Evolutionary conservation across 1,284 basidiomycete genomes (phyloP), one percentile per base, ranked within the genome.

Genomic region (Moesziomyces antarcticus): DNA sequence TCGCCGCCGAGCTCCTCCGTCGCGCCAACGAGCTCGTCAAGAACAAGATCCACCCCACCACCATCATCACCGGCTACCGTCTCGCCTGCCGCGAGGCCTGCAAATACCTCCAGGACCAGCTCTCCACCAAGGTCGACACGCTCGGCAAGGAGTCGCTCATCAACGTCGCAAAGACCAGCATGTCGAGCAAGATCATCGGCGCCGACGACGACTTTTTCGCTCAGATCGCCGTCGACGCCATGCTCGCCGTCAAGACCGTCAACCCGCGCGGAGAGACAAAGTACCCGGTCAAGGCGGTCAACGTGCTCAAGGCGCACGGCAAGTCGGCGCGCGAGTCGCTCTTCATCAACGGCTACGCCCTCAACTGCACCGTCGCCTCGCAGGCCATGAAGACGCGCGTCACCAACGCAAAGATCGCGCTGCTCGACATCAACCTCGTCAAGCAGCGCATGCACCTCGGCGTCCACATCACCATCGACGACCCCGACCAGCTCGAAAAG

Each of bases 301-400:
- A 99, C 83, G 90, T 99, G n/a, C 88, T 99, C 80, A 99, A 99
- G 86, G 97, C 97, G 10, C 97, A 99, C 83, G 97, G 97, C 64
- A 91, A 91, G 86, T 96, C 93, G 84, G 94, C 95, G 24, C 89
- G 94, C 73, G 97, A 99, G 85, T 97, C 94, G 41, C 85, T 98
- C 72, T 94, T 93, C 83, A 92, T 99, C 67, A 93, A 93, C 82
- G 97, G 97, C 47, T 99, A 99, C 86, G 97, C 97, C 35, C 87
- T 99, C 74, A 99, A 99, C 85, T 99, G 97, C 87, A 99, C 97
- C 16, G 95, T 99, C 50, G 95, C 97, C 1, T 95, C 93, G 84
- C 97, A 99, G 89, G 96, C 96, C 3, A 99, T 99, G 97, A 99
- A 97, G 87, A 96, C 92, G 74, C 91, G 93, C 51, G 91, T 99